Percentiles rank a stretch among this genome's conserved stretches.
Evolutionary conservation across 163 green algal genomes (phyloP).

Genomic region (Chlorella variabilis): DNA sequence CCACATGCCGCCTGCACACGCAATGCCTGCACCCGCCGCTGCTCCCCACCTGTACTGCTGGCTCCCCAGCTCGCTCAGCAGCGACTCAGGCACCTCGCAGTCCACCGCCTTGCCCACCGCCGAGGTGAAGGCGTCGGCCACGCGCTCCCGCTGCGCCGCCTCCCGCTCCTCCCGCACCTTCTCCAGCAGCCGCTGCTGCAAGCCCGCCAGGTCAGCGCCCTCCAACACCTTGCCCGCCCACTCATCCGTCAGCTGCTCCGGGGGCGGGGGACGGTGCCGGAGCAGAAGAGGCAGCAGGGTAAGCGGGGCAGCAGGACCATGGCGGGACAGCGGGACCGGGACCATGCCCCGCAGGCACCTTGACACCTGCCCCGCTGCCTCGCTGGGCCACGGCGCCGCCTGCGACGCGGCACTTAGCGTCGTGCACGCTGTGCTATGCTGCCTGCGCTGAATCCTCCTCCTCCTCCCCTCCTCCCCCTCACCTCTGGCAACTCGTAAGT

Average conservation of each 20-base stretch:
- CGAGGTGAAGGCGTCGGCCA: conserved; percentile 28
- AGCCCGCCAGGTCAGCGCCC: conserved; percentile 32
- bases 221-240: conserved; percentile 35
- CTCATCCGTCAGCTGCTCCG: conserved; percentile 44
- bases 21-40: background rate
- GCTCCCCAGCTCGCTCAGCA: conserved; percentile 39
- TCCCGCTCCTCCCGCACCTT: background rate
- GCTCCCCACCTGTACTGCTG: conserved; percentile 36
- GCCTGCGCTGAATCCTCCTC: no score
- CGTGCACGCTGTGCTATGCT: no score
- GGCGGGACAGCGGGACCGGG: no score
- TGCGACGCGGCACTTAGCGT: no score
- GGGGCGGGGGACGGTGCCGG: no score
- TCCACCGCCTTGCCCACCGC: conserved; percentile 36
- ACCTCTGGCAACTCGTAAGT: conserved; percentile 52
- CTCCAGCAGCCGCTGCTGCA: conserved; percentile 32
- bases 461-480: no score
- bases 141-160: conserved; percentile 9
- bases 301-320: no score
- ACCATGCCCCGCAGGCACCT: no score
- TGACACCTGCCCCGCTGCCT: no score
- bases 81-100: conserved; percentile 35
- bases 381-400: no score
- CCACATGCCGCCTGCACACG: no score
- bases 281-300: no score